Base-by-base conservation (phyloP, 352 stramenopile genomes). In the Globisporangium viniferum region DNA sequence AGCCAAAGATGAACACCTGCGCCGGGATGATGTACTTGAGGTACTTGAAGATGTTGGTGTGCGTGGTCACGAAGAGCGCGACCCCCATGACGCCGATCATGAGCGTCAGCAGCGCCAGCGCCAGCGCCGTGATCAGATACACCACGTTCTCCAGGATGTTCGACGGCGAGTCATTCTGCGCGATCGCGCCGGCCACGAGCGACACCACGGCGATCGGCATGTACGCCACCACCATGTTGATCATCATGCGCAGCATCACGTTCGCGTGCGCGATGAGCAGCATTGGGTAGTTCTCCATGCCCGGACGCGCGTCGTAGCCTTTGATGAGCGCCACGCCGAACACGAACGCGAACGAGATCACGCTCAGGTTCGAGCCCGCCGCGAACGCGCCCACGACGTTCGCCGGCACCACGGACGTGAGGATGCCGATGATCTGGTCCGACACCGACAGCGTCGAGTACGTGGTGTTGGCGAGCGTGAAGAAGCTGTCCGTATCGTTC, bases 1-100 rank as follows among this genome's bases (percentile, higher is more conserved):
- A 95, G 12, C 83, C 82, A 62, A 92, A 82, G 36, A 90, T 84
- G 65, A 95, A 95, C 36, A 90, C 72, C 57, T 92, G 84, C 0
- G 87, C 87, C 0, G 87, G 87, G 4, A 93, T 39, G 57, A 94
- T 88, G 63, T 90, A 59, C 48, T 71, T 77, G 54, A 95, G 62
- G 68, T 88, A 91, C 59, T 72, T 78, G 70, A 92, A 90, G 46
- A 92, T 80, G 73, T 81, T 93, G 36, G 74, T 69, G 20, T 75
- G 63, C 31, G 85, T 90, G 29, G 79, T 84, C 33, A 91, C 20
- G 62, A 82, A 89, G 7, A 94, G 66, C 29, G 69, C 71, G 15
- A 76, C 55, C 7, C 84, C 84, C 54, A 92, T 74, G 24, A 94
- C 24, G 33, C 71, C 80, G 49, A 94, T 60, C 39, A 72, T 82